Conservation (phyloP, 1,284 basidiomycete genomes). For the Cystobasidium sp. region DNA sequence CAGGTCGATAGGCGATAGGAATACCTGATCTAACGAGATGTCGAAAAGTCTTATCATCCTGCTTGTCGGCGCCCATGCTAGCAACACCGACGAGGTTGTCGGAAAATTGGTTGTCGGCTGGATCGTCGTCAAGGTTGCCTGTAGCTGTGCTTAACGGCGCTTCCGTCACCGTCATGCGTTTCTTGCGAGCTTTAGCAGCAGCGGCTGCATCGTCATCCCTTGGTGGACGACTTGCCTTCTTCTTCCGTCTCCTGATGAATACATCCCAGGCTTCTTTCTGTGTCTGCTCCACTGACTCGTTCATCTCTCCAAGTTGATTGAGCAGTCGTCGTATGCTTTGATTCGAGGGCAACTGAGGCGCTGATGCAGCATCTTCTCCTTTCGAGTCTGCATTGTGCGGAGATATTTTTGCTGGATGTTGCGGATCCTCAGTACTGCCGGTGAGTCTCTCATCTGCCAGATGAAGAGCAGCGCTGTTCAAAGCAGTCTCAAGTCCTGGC, state of each 20-base stretch:
- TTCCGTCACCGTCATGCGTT: conserved; percentile 57
- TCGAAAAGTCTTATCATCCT: conserved; percentile 79
- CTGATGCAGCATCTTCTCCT: conserved; percentile 42
- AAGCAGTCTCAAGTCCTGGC: conserved; percentile 25
- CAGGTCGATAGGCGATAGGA: conserved; percentile 82
- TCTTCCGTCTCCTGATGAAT: conserved; percentile 69
- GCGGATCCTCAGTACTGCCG: neutral
- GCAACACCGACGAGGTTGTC: conserved; percentile 75
- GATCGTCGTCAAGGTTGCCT: conserved; percentile 5
- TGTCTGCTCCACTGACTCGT: conserved; percentile 76
- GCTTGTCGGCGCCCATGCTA: conserved; percentile 74
- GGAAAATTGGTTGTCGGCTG: conserved; percentile 15
- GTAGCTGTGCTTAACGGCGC: conserved; percentile 52
- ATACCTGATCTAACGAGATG: conserved; percentile 80
- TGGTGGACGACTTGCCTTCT: conserved; percentile 56
- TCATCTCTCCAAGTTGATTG: conserved; percentile 79
- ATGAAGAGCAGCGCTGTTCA: neutral
- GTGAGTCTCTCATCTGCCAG: neutral
- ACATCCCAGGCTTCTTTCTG: conserved; percentile 84
- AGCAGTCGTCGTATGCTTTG: conserved; percentile 76
- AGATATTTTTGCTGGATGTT: too few relatives aligned
- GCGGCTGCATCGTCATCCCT: conserved; percentile 46
- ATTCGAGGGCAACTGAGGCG: conserved; percentile 46
- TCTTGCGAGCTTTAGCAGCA: conserved; percentile 52
- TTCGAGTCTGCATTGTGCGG: conserved; percentile 11